Percentiles rank a stretch among this genome's conserved stretches.
Evolutionary conservation across 164 flowering plant species (phyloP).

Genomic region (Vitis rupestris): DNA sequence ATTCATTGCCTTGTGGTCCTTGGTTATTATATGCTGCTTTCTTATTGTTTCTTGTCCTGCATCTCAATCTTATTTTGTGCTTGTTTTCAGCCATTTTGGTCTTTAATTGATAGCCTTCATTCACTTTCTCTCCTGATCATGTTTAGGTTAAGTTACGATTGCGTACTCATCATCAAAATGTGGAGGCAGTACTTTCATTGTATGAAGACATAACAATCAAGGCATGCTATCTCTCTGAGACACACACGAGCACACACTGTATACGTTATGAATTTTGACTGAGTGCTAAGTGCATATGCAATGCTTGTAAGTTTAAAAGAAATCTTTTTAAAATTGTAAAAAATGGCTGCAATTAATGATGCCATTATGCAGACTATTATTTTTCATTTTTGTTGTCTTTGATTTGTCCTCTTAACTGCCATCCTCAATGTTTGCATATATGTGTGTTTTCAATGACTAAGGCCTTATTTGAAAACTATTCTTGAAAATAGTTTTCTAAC

Average conservation of each 20-base stretch:
- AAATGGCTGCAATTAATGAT: too few species aligned
- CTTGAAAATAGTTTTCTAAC: too few species aligned
- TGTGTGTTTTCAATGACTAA: too few species aligned
- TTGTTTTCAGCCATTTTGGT: conserved; percentile 4
- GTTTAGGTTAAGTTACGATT: conserved; percentile 82
- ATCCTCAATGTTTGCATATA: too few species aligned
- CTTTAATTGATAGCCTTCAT: neutral
- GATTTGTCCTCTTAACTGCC: too few species aligned
- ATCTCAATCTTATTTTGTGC: neutral
- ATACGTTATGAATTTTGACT: neutral
- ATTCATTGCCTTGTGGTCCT: neutral
- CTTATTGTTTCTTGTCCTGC: neutral
- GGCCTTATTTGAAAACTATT: too few species aligned
- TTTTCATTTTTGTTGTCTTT: too few species aligned
- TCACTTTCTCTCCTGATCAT: neutral
- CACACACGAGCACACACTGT: neutral
- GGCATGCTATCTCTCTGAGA: conserved; percentile 37
- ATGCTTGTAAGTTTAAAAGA: too few species aligned
- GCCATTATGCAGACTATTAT: too few species aligned
- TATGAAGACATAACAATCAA: conserved; percentile 67
- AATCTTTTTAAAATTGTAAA: too few species aligned
- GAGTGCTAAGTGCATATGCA: too few species aligned
- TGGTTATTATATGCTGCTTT: neutral
- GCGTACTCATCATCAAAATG: conserved; percentile 79
- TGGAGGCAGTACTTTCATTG: conserved; percentile 76